Base-by-base conservation (phyloP, 2,329 filamentous ascomycete species). In the Epichloe gansuensis region DNA sequence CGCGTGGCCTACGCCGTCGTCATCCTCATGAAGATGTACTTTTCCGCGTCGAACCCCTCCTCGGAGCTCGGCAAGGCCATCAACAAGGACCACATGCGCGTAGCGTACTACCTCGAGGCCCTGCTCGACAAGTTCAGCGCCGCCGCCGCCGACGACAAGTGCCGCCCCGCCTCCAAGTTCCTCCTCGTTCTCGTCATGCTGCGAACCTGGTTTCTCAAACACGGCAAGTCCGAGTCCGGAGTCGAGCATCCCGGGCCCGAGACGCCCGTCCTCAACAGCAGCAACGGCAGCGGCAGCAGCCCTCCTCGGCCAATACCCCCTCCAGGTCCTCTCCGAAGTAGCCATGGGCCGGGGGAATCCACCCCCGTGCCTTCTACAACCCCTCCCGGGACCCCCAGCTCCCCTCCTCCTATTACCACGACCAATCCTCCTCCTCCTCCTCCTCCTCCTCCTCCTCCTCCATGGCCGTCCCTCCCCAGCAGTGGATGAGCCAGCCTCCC, bases 21-120 rank as follows among this genome's bases (percentile, higher is more conserved):
- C 21, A 80, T 86, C 35, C 71, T 89, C 39, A 84, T 88, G 63
- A 89, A 88, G 66, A 77, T 90, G 56, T 85, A 84, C 66, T 83
- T 86, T 48, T 80, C 82, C 8, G 81, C 83, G 3, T 78, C 78
- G 2, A 75, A 77, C 13, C 77, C 82, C 0, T 76, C 77, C 42
- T 83, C 80, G 15, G 82, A 84, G 58, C 75, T 91, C 1, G 82
- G 81, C n/a, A 78, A 78, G 55, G 77, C 90, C 17, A 83, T 91
- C 56, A 75, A 82, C 58, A 80, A 80, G 56, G 77, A 83, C 52
- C 76, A 83, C 57, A 77, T 91, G 69, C 81, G 82, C 55, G 77
- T 81, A 17, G 73, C 75, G 57, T 72, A 78, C 51, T 85, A 88
- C 62, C 73, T 94, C 3, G 82, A 88, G 56, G 75, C 74, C n/a